Percentiles rank a stretch among this genome's conserved stretches.
phyloP scores from a whole-genome alignment of 495 filamentous ascomycete genomes.

The Penicillium parvum region DNA sequence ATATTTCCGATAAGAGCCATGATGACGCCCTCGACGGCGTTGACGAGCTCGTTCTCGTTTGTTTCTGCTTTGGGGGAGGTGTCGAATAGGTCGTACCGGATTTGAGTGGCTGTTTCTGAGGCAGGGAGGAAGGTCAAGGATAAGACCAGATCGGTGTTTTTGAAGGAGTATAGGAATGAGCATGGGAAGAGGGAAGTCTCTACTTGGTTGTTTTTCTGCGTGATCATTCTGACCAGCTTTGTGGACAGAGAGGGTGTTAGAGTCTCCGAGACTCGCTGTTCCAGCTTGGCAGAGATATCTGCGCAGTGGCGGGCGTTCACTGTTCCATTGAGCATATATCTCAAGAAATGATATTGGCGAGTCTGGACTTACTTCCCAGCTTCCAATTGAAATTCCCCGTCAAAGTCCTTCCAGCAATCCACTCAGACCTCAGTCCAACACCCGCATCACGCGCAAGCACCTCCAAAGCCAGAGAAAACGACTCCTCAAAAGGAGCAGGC shows the following conservation, averaged over 20 bases:
- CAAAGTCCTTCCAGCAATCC: slow-evolving; percentile 34
- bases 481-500: slow-evolving; percentile 10
- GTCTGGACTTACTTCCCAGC: slow-evolving; percentile 17
- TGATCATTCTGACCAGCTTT: slow-evolving; percentile 3
- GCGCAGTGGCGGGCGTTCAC: slow-evolving; percentile 2
- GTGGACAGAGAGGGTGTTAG: slow-evolving; percentile 1
- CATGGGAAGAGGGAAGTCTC: slow-evolving; percentile 10
- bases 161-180: slow-evolving; percentile 16
- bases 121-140: slow-evolving; percentile 17
- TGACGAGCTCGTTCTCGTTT: neutral
- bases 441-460: slow-evolving; percentile 9
- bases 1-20: neutral
- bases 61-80: neutral
- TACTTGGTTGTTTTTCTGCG: slow-evolving; percentile 1
- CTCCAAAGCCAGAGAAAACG: slow-evolving; percentile 3
- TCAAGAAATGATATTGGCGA: neutral
- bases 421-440: slow-evolving; percentile 14
- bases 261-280: slow-evolving; percentile 2
- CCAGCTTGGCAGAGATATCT: slow-evolving; percentile 1
- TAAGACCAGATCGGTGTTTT: slow-evolving; percentile 7
- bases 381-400: slow-evolving; percentile 48
- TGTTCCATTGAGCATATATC: neutral
- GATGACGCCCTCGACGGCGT: neutral
- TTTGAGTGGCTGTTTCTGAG: slow-evolving; percentile 14
- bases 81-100: slow-evolving; percentile 22